Percentiles rank a stretch among this genome's conserved stretches.
These are phyloP conservation scores for Babesia sp. DNA, from an alignment of 169 alveolate genomes.

Conservation along the genomic window DNA sequence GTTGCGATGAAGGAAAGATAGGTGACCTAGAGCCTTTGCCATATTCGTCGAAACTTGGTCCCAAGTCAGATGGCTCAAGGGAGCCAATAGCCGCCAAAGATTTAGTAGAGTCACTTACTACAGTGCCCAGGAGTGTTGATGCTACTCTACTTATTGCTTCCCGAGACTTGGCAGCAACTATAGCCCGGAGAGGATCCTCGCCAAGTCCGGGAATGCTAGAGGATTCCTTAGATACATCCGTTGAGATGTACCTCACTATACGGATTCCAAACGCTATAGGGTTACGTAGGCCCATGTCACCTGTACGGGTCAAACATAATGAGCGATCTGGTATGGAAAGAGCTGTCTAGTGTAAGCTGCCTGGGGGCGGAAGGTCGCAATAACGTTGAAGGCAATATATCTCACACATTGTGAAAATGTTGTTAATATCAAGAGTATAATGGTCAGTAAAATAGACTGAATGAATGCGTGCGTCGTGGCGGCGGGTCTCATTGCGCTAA, in stretches of 20 bases:
- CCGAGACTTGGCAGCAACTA: constrained; percentile 3
- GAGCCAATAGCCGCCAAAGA: not conserved
- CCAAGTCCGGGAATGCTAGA: not conserved
- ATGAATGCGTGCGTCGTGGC: not conserved
- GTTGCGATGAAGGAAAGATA: not conserved
- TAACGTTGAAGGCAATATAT: not conserved
- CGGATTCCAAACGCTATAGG: not conserved
- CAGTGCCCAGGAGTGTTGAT: not conserved
- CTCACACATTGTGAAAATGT: constrained; percentile 1
- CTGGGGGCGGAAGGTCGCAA: not conserved
- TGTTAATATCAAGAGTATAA: not conserved
- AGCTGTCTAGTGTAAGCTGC: not conserved
- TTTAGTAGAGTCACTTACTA: not conserved
- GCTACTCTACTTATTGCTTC: not conserved
- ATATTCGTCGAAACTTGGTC: not conserved
- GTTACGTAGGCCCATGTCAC: not conserved
- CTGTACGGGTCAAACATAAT: not conserved
- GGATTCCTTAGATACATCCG: not conserved
- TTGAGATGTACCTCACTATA: not conserved
- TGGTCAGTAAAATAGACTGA: not conserved
- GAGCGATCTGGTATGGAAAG: not conserved
- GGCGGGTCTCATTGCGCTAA: not conserved
- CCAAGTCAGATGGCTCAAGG: not conserved
- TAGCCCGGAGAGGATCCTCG: not conserved
- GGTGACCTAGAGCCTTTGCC: not conserved